Base-by-base conservation (phyloP, 2,329 filamentous ascomycete species). In the Chaetomium sp. region DNA sequence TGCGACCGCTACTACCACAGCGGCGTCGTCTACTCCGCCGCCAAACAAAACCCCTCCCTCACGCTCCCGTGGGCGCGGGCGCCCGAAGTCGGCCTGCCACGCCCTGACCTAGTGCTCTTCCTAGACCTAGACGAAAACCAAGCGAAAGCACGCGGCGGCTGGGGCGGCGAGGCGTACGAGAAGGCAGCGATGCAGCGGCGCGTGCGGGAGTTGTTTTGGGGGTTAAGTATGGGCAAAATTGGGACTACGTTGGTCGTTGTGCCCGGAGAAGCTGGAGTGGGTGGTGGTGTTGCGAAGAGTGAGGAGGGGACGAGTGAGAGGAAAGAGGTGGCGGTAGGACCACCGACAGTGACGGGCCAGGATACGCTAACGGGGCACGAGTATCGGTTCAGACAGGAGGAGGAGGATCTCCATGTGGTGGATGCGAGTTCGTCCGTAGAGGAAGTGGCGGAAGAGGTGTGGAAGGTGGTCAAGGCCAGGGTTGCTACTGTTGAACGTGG, bases 1-100 rank as follows among this genome's bases (percentile, higher is more conserved):
- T 85, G 92, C 62, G 94, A 99, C 71, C 85, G 94, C 48, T 99
- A 97, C 74, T 95, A 95, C 69, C 92, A 96, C 75, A 94, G 88
- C 19, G 94, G 94, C 53, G 88, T 91, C 55, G 90, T 96, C 49
- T 99, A 97, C 74, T 90, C 86, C 32, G 89, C 90, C 0, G 92
- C 94, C 3, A 97, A 97, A 69, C 77, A 82, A 45, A 89, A 89
- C 63, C 81, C 85, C 0, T 70, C 76, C 1, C 78, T 96, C 10
- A 75, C 80, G 0, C 76, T 96, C 0, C 72, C 79, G 0, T 99
- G 94, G 91, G 91, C 90, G 6, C 85, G 89, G 63, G 79, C 84
- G 12, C 89, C 91, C 1, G 94, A 97, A 65, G 79, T 89, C 11
- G 92, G 92, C 0, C 79, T 99, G 0, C 92, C 94, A 1, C 81